Conservation (phyloP, 192 early-diverging fungal species). For the Phycomyces blakesleeanus region DNA sequence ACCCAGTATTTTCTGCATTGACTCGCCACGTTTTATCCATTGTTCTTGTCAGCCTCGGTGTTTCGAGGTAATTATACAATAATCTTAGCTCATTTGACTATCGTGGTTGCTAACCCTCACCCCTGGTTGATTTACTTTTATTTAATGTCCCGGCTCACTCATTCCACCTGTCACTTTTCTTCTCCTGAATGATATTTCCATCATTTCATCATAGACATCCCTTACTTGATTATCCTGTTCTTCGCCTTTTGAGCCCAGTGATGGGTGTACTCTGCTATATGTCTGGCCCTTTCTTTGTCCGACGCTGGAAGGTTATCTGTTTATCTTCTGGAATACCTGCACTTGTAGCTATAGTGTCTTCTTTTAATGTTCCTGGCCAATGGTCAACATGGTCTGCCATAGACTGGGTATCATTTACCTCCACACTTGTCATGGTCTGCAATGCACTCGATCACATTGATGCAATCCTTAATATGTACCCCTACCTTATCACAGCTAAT, state of each 20-base stretch:
- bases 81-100: not conserved
- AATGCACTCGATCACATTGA: constrained; percentile 27
- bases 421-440: constrained; percentile 14
- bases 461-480: constrained; percentile 31
- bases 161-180: not conserved
- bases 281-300: constrained; percentile 36
- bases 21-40: constrained; percentile 20
- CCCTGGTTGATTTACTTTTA: not conserved
- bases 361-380: constrained; percentile 12
- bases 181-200: not conserved
- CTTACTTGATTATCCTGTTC: not conserved
- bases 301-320: constrained; percentile 12
- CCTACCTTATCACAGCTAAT: constrained; percentile 15
- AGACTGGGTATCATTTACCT: constrained; percentile 34
- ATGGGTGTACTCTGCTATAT: constrained; percentile 16
- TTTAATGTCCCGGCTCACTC: not conserved
- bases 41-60: constrained; percentile 1
- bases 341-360: constrained; percentile 5
- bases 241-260: constrained; percentile 13
- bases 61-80: constrained; percentile 16
- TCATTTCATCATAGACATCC: not conserved
- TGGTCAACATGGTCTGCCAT: constrained; percentile 33
- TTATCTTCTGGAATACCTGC: constrained; percentile 24
- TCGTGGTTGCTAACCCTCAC: not conserved
- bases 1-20: constrained; percentile 3